These are phyloP conservation scores for Selaginella moellendorffii DNA, from an alignment of 75 land plant genomes.

Conservation along the genomic window DNA sequence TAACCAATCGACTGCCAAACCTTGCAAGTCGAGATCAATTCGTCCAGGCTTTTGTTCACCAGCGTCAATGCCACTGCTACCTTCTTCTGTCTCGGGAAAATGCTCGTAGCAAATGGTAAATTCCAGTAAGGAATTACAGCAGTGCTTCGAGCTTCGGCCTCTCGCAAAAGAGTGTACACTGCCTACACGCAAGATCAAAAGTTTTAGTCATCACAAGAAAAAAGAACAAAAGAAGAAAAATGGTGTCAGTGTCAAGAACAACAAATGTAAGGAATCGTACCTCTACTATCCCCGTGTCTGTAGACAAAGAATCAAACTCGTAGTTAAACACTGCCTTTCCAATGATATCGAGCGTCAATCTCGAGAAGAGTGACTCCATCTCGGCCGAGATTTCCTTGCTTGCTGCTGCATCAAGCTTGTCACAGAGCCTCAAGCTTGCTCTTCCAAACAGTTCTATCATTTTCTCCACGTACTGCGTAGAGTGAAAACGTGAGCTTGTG, in stretches of 20 bases:
- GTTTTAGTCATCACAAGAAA: conserved; percentile 4
- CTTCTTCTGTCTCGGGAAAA: conserved; percentile 66
- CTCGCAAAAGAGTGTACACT: conserved; percentile 69
- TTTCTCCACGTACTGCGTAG: conserved; percentile 63
- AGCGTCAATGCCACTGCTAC: conserved; percentile 62
- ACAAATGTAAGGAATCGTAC: conserved; percentile 14
- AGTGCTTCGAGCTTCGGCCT: conserved; percentile 78
- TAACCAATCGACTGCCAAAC: conserved; percentile 22
- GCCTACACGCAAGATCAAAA: conserved; percentile 34
- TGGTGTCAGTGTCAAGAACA: neutral
- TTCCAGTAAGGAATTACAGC: conserved; percentile 83
- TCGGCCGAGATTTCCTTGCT: conserved; percentile 72
- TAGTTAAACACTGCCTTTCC: conserved; percentile 97
- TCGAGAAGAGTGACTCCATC: conserved; percentile 90
- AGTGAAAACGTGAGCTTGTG: too few relatives aligned
- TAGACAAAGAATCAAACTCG: conserved; percentile 85
- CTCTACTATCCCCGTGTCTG: conserved; percentile 83
- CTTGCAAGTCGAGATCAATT: conserved; percentile 78
- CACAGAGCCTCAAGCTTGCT: conserved; percentile 63
- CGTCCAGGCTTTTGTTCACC: conserved; percentile 65
- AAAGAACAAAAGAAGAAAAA: neutral
- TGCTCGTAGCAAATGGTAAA: conserved; percentile 69
- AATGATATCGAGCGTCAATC: conserved; percentile 83
- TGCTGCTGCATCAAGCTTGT: conserved; percentile 76
- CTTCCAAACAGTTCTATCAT: conserved; percentile 81